Conservation (phyloP, 2,329 filamentous ascomycete species). For the Colletotrichum echinochloae region DNA sequence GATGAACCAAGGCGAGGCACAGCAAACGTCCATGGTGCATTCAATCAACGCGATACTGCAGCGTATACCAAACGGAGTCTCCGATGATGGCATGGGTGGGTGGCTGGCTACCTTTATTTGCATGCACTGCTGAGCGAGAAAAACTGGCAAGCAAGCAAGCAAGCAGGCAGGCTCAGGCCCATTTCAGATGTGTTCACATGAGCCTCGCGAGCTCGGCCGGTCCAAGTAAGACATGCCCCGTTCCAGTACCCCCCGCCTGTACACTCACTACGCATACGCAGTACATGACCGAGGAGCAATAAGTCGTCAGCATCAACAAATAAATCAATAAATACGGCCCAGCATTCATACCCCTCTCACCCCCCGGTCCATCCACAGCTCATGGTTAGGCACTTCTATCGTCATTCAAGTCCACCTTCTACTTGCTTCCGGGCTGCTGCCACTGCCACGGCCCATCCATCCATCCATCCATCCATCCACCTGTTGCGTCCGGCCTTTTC, state of each 20-base stretch:
- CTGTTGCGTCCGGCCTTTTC: background rate
- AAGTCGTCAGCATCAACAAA: background rate
- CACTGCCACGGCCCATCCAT: background rate
- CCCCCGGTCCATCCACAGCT: background rate
- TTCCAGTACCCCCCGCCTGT: background rate
- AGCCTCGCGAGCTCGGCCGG: conserved; percentile 5
- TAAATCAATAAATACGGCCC: background rate
- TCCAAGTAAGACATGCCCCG: conserved; percentile 11
- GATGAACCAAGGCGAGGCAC: background rate
- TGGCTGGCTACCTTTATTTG: background rate
- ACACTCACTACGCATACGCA: no score
- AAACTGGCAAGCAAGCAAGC: background rate
- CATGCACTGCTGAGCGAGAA: background rate
- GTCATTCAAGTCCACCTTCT: conserved; percentile 8
- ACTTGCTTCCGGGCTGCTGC: background rate
- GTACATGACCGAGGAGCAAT: background rate
- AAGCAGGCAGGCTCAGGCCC: background rate
- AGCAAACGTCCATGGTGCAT: background rate
- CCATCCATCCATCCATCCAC: background rate
- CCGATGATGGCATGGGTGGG: background rate
- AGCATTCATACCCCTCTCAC: background rate
- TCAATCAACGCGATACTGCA: background rate
- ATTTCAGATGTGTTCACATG: conserved; percentile 18
- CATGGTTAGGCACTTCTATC: conserved; percentile 20
- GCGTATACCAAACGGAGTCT: background rate